Percentiles rank a stretch among this genome's conserved stretches.
These are phyloP conservation scores for Allium cepa DNA, from an alignment of 106 monocot species.

Conservation along the genomic window DNA sequence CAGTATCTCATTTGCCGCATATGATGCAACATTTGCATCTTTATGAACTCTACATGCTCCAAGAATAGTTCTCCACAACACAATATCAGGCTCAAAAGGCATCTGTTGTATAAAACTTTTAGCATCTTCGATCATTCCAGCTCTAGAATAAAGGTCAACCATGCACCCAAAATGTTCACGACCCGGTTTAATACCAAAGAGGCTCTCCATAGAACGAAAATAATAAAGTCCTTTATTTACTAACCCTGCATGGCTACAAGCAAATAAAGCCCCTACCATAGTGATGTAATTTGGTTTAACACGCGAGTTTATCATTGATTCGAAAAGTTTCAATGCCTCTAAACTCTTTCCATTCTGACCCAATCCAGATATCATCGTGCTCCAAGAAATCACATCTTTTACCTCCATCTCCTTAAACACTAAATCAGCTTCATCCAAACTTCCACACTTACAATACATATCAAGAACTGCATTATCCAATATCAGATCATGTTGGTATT, in stretches of 20 bases:
- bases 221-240: slow-evolving; percentile 45
- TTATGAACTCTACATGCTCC: slow-evolving; percentile 62
- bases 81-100: slow-evolving; percentile 30
- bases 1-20: slow-evolving; percentile 47
- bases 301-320: slow-evolving; percentile 29
- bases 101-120: slow-evolving; percentile 36
- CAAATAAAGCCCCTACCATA: slow-evolving; percentile 63
- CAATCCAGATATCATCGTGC: slow-evolving; percentile 71
- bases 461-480: slow-evolving; percentile 60
- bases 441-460: slow-evolving; percentile 82
- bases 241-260: slow-evolving; percentile 79
- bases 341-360: slow-evolving; percentile 57
- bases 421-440: slow-evolving; percentile 37
- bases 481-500: slow-evolving; percentile 54
- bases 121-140: slow-evolving; percentile 54
- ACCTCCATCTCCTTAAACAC: slow-evolving; percentile 40
- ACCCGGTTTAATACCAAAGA: slow-evolving; percentile 41
- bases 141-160: slow-evolving; percentile 61
- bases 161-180: slow-evolving; percentile 75
- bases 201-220: slow-evolving; percentile 42
- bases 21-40: slow-evolving; percentile 25
- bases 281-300: slow-evolving; percentile 55
- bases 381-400: slow-evolving; percentile 77
- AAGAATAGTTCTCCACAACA: slow-evolving; percentile 68
- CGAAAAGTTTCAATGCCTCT: slow-evolving; percentile 45